Evolutionary conservation across 331 rosid genomes (phyloP).

Genomic region (Pyracantha coccinea): DNA sequence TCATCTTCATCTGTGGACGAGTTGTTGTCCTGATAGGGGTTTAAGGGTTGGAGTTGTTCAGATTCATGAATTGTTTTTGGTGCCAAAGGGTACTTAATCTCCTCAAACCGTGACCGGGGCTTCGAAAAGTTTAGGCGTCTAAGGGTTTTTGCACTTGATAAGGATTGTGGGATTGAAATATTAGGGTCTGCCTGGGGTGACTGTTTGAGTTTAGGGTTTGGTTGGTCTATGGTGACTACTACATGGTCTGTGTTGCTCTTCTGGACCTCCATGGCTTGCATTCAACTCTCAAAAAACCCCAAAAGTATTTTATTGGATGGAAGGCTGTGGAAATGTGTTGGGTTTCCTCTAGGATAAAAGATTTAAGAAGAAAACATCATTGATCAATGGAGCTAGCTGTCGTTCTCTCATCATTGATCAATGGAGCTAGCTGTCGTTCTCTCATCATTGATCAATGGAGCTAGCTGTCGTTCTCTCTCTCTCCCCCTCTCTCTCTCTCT

Average conservation of each 20-base stretch:
- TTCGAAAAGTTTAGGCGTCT: slow-evolving; percentile 34
- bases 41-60: slow-evolving; percentile 6
- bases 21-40: neutral
- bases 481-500: neutral
- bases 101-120: slow-evolving; percentile 43
- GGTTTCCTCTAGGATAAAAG: neutral
- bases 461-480: neutral
- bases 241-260: slow-evolving; percentile 18
- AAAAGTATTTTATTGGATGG: neutral
- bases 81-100: slow-evolving; percentile 11
- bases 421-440: no score
- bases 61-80: slow-evolving; percentile 24
- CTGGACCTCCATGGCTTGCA: slow-evolving; percentile 14
- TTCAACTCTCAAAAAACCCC: neutral
- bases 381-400: neutral
- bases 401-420: neutral
- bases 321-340: neutral
- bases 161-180: neutral
- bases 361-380: neutral
- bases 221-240: slow-evolving; percentile 26
- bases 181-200: slow-evolving; percentile 1
- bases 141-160: slow-evolving; percentile 17
- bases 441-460: neutral
- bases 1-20: slow-evolving; percentile 10
- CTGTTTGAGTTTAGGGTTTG: slow-evolving; percentile 4